phyloP scores from a whole-genome alignment of 441 rosid genomes.

The Bocquillonia castaneifolia region DNA sequence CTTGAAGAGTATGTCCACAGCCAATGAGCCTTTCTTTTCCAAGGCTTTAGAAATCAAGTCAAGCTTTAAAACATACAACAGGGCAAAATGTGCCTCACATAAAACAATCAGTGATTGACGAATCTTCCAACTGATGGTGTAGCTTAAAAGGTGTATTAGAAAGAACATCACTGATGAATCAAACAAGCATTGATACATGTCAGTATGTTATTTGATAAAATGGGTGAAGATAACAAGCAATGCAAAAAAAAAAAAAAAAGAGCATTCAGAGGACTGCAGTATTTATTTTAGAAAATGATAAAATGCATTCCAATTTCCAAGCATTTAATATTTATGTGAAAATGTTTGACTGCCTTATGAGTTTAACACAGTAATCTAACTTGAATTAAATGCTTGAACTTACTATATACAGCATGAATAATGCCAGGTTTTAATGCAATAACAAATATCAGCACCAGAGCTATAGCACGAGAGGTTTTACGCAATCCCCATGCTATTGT shows the following conservation, averaged over 20 bases:
- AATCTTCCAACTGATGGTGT: slow-evolving; percentile 68
- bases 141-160: slow-evolving; percentile 82
- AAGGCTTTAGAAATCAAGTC: slow-evolving; percentile 62
- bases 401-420: slow-evolving; percentile 91
- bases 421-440: slow-evolving; percentile 92
- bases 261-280: not conserved
- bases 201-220: not conserved
- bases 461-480: slow-evolving; percentile 80
- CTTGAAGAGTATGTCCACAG: slow-evolving; percentile 57
- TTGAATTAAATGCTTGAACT: slow-evolving; percentile 23
- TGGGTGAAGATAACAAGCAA: not conserved
- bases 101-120: slow-evolving; percentile 78
- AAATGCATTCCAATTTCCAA: not conserved
- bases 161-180: slow-evolving; percentile 79
- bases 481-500: slow-evolving; percentile 96
- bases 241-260: not conserved
- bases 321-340: not conserved
- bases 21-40: slow-evolving; percentile 49
- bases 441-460: slow-evolving; percentile 75
- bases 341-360: not conserved
- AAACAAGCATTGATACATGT: slow-evolving; percentile 24
- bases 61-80: slow-evolving; percentile 78
- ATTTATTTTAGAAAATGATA: not conserved
- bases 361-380: not conserved
- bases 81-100: slow-evolving; percentile 91